Base-by-base conservation (phyloP, 2,329 filamentous ascomycete species). In the Penicillium digitatum region DNA sequence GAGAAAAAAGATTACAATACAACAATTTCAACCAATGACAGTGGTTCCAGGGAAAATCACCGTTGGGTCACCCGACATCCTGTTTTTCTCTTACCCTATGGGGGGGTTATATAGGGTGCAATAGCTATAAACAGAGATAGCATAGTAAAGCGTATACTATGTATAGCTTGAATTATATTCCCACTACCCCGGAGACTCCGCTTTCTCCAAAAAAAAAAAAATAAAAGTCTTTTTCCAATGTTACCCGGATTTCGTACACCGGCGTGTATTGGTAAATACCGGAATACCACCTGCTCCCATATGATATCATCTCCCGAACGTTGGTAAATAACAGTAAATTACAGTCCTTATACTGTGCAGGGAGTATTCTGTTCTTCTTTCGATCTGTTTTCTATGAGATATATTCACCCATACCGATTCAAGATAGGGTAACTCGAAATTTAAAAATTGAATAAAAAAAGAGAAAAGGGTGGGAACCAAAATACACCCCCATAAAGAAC, bases 41-140 rank as follows among this genome's bases (percentile, higher is more conserved):
- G 26, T 16, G 44, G 54, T 63, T 65, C 63, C 58, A 62, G 68
- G 59, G 65, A 69, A 73, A 73, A 72, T 66, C 63, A 65, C 64
- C 59, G 65, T 59, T 68, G 71, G 71, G 71, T 74, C 72, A 74
- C 68, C 71, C 70, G 72, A 74, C 70, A 64, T 55, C 51, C 8
- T 34, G 18, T 20, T 24, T 55, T 24, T 55, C 43, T 14, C 46
- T 31, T 22, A 14, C 31, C 40, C 32, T 52, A 53, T 37, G 27
- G 43, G 22, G 18, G 26, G 11, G 18, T 24, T 24, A 22, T 45
- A 45, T 22, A 43, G 32, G 24, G 22, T 29, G n/a, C 24, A 38
- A 44, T 40, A 31, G 14, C 6, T 6, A 32, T 32, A n/a, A 10
- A 27, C 8, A 31, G 24, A 40, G 7, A 14, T 16, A 29, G 40